Conservation (phyloP, 805 yeast genomes). For the Candida methanosorbosa region DNA sequence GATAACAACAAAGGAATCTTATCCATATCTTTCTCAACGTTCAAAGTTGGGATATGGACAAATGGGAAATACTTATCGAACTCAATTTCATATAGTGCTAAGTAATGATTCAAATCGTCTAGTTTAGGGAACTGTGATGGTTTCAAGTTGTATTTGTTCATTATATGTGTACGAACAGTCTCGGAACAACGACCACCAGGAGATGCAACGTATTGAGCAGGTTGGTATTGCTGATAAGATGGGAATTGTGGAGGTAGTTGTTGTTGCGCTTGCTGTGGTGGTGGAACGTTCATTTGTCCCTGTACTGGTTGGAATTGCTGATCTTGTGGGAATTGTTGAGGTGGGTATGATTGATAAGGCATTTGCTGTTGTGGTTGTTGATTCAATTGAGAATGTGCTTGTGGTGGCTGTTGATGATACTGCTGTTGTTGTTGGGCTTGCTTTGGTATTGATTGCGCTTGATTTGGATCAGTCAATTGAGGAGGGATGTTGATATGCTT, state of each 20-base stretch:
- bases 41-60: constrained; percentile 61
- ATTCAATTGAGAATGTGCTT: neutral
- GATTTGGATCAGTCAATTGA: constrained; percentile 13
- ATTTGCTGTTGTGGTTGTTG: constrained; percentile 21
- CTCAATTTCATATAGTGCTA: constrained; percentile 64
- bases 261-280: too few species aligned
- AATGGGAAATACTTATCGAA: constrained; percentile 81
- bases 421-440: neutral
- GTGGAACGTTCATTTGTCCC: too few species aligned
- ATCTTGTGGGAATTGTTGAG: neutral
- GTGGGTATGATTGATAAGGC: neutral
- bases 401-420: too few species aligned
- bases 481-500: constrained; percentile 27
- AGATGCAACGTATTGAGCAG: constrained; percentile 10
- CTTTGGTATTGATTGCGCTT: too few species aligned
- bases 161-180: constrained; percentile 44
- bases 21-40: constrained; percentile 38
- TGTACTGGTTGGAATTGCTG: too few species aligned
- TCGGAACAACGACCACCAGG: constrained; percentile 40
- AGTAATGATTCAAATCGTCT: constrained; percentile 69
- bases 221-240: constrained; percentile 7
- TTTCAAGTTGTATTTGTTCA: constrained; percentile 42
- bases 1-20: constrained; percentile 62
- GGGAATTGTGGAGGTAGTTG: too few species aligned
- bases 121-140: constrained; percentile 63